Conservation (phyloP, 305 asterid species). For the Solanum hybrid region DNA sequence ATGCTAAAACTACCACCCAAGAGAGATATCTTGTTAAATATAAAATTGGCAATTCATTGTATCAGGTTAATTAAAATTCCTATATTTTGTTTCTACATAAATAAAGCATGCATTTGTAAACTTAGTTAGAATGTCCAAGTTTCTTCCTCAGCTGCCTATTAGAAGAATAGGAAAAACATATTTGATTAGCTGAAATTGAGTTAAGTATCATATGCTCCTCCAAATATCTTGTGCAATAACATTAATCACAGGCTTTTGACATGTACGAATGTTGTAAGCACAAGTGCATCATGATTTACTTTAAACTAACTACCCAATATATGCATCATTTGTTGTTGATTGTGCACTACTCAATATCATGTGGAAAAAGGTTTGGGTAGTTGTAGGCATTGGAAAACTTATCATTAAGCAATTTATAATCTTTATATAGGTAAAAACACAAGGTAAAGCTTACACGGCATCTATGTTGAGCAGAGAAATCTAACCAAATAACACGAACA, state of each 20-base stretch:
- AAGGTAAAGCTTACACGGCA: conserved; percentile 57
- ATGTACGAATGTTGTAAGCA: neutral
- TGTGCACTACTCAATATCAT: neutral
- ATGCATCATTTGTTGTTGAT: neutral
- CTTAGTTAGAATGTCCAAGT: too few species aligned
- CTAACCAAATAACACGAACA: conserved; percentile 77
- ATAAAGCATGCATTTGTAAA: too few species aligned
- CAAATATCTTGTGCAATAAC: too few species aligned
- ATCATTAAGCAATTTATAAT: neutral
- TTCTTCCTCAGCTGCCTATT: too few species aligned
- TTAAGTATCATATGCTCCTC: too few species aligned
- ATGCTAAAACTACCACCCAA: too few species aligned
- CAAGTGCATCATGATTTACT: neutral
- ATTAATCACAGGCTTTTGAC: neutral
- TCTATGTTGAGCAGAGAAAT: conserved; percentile 81
- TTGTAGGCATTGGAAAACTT: neutral
- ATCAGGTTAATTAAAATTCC: too few species aligned
- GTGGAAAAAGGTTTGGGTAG: neutral
- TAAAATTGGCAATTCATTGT: neutral
- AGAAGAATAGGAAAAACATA: too few species aligned
- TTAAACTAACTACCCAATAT: neutral
- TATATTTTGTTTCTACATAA: neutral
- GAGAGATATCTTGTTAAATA: too few species aligned
- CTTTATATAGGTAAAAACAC: neutral
- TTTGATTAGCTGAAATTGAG: too few species aligned